Base-by-base conservation (phyloP, 1,284 basidiomycete species). In the Melampsora larici-populina region DNA sequence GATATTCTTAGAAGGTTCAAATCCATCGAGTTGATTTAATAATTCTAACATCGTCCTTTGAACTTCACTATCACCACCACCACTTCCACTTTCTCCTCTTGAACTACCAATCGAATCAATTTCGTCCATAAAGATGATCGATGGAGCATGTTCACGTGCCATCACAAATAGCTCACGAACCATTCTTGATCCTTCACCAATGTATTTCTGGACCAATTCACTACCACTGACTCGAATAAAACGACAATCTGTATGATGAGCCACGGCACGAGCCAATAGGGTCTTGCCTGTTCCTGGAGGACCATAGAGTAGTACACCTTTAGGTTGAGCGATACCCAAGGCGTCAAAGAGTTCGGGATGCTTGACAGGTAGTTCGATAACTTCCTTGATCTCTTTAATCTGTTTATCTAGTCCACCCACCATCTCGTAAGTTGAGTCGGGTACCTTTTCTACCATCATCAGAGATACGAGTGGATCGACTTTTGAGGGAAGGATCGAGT, bases 401-500 rank as follows among this genome's bases (percentile, higher is more conserved):
- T 98, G 96, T 84, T 88, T 93, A 87, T 99, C 96, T 79, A 99
- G 88, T 83, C 96, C 96, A 69, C 96, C 96, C 80, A 99, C 96
- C 94, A 98, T 97, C 85, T 99, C 96, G 85, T 99, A 99, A 49
- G 96, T 99, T 84, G 92, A 94, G 85, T 99, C 96, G 0, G 96
- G 96, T 0, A 98, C 96, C 85, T 99, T 99, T 86, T 99, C 96
- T n/a, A 98, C 96, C 96, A 98, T 97, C 97, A 99, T 97, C 79
- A 97, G 89, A 31, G 93, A 94, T 29, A 97, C 94, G 46, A 96
- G 89, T 5, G 94, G 93, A 84, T 96, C 94, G 81, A 96, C 91
- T 55, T 68, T 67, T 55, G 69, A 73, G 21, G 94, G 94, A 0
- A 97, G 86, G 82, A 97, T 92, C 84, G 92, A 93, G 87, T 96